Evolutionary conservation across 352 stramenopile species (phyloP).

Genomic region (Pythium apleroticum): DNA sequence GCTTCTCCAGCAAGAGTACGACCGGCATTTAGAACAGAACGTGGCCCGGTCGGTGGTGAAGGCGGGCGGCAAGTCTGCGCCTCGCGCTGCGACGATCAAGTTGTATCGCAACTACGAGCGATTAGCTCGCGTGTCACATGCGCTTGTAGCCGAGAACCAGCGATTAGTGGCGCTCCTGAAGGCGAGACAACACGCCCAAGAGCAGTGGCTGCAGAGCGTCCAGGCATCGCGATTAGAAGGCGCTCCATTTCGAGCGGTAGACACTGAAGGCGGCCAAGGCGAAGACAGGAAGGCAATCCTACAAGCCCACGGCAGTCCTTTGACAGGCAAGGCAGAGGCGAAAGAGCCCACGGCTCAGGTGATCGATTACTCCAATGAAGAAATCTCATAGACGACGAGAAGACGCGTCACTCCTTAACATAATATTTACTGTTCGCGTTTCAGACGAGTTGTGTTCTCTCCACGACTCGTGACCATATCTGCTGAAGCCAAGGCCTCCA

Average conservation of each 20-base stretch:
- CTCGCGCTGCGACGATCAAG: slow-evolving; percentile 17
- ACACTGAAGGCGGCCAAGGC: background rate
- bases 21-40: slow-evolving; percentile 15
- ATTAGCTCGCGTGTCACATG: slow-evolving; percentile 10
- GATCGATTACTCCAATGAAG: background rate
- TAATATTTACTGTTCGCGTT: background rate
- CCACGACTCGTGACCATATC: background rate
- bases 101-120: slow-evolving; percentile 21
- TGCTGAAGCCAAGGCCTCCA: background rate
- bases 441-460: background rate
- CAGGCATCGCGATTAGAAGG: background rate
- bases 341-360: background rate
- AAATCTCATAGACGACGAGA: background rate
- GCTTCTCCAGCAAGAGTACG: slow-evolving; percentile 17
- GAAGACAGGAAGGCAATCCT: background rate
- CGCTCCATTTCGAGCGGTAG: background rate
- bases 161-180: slow-evolving; percentile 1
- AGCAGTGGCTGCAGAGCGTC: background rate
- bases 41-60: slow-evolving; percentile 12
- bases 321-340: background rate
- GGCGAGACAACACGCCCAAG: background rate
- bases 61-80: slow-evolving; percentile 10
- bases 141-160: slow-evolving; percentile 14
- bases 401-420: background rate
- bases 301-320: background rate